Evolutionary conservation across 257 asterid species (phyloP).

Genomic region (Penstemon eatonii): DNA sequence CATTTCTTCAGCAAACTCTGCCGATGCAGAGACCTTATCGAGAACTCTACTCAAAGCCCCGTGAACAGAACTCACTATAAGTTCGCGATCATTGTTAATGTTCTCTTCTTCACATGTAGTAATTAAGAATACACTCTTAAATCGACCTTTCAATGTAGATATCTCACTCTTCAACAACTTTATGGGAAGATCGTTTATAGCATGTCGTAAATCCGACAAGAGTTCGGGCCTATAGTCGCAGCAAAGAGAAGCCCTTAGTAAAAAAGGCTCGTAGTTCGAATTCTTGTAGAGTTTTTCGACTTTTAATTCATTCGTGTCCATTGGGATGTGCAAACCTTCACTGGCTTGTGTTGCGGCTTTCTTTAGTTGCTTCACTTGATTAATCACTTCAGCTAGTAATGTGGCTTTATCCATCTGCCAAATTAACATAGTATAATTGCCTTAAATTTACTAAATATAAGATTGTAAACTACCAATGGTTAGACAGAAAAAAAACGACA

Average conservation of each 20-base stretch:
- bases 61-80: constrained; percentile 37
- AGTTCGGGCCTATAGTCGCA: constrained; percentile 65
- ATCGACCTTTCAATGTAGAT: constrained; percentile 64
- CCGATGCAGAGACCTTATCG: constrained; percentile 57
- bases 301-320: constrained; percentile 64
- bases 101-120: constrained; percentile 24
- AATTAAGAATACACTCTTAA: constrained; percentile 54
- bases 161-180: constrained; percentile 57
- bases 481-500: too few relatives aligned
- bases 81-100: constrained; percentile 6
- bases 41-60: constrained; percentile 48
- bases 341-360: constrained; percentile 51
- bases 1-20: constrained; percentile 45
- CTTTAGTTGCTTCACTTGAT: constrained; percentile 61
- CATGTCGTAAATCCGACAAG: constrained; percentile 48
- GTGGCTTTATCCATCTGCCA: constrained; percentile 87
- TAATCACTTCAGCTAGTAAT: constrained; percentile 68
- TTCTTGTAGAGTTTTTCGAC: constrained; percentile 50
- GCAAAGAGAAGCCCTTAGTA: constrained; percentile 67
- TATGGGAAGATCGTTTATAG: constrained; percentile 40
- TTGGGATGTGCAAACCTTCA: constrained; percentile 61
- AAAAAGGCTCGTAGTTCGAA: constrained; percentile 38
- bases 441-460: too few relatives aligned
- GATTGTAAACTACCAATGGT: neutral
- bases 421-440: too few relatives aligned